Conservation (phyloP, 2,329 filamentous ascomycete species). For the Tolypocladium paradoxum region DNA sequence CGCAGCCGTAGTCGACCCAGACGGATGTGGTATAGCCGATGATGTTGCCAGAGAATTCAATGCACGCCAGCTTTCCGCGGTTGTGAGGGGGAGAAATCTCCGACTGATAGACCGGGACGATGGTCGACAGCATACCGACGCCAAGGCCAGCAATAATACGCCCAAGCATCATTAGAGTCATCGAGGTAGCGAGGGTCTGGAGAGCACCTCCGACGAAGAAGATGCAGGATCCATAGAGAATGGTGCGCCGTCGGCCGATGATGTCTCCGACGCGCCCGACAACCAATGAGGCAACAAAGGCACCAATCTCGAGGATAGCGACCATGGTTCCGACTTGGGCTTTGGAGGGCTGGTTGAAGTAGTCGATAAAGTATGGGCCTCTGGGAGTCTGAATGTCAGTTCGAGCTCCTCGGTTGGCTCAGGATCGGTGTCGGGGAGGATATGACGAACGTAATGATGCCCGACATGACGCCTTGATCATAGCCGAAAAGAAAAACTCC, state of each 20-base stretch:
- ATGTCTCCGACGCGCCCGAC: constrained; percentile 87
- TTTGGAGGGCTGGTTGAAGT: constrained; percentile 79
- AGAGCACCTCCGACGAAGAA: constrained; percentile 78
- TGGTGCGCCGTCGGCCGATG: constrained; percentile 79
- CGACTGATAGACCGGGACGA: constrained; percentile 87
- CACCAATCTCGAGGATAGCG: constrained; percentile 88
- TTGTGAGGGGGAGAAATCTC: constrained; percentile 96
- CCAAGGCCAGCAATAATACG: constrained; percentile 77
- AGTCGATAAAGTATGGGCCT: constrained; percentile 77
- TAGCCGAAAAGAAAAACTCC: constrained; percentile 85
- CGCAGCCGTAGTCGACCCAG: constrained; percentile 98
- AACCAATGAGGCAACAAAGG: constrained; percentile 76
- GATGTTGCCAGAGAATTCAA: constrained; percentile 97
- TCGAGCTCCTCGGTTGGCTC: not conserved
- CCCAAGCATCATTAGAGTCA: constrained; percentile 82
- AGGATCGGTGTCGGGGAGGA: not conserved
- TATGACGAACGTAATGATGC: constrained; percentile 47
- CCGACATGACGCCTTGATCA: constrained; percentile 84
- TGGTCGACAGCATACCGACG: constrained; percentile 81
- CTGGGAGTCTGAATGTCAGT: constrained; percentile 34
- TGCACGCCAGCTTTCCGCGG: constrained; percentile 88
- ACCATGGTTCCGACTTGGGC: constrained; percentile 95
- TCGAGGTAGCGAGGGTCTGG: constrained; percentile 70
- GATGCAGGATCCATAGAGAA: constrained; percentile 84
- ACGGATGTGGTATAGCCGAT: constrained; percentile 92